phyloP scores from a whole-genome alignment of 139 green algal species.

The Astrephomene gubernaculifera region DNA sequence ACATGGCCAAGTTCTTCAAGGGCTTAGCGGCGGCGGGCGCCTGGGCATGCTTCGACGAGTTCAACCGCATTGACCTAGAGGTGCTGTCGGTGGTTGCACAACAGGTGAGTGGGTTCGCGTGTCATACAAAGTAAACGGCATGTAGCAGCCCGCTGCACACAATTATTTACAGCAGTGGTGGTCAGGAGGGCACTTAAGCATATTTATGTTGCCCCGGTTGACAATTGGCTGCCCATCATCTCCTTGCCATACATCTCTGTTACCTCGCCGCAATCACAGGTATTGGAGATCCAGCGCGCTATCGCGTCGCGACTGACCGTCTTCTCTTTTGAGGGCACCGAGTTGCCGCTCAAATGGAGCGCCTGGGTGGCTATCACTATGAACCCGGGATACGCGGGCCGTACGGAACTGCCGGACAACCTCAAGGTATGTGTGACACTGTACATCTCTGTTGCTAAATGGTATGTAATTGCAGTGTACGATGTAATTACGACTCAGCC shows the following conservation, averaged over 20 bases:
- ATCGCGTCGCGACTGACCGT: slow-evolving; percentile 68
- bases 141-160: too few species aligned
- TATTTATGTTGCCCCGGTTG: too few species aligned
- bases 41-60: slow-evolving; percentile 89
- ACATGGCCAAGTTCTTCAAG: slow-evolving; percentile 71
- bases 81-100: slow-evolving; percentile 63
- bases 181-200: too few species aligned
- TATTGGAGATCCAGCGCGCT: slow-evolving; percentile 75
- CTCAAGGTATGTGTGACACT: slow-evolving; percentile 73
- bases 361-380: slow-evolving; percentile 70
- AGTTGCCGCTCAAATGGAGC: slow-evolving; percentile 78
- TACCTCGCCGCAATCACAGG: slow-evolving; percentile 44
- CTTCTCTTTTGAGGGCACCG: slow-evolving; percentile 84
- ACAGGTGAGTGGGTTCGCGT: slow-evolving; percentile 71
- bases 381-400: slow-evolving; percentile 72
- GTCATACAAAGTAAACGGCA: too few species aligned
- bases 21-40: slow-evolving; percentile 76
- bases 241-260: neutral
- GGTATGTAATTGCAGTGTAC: neutral
- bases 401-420: slow-evolving; percentile 75
- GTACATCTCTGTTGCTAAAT: too few species aligned
- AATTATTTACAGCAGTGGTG: too few species aligned
- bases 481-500: too few species aligned
- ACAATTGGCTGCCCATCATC: neutral
- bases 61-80: slow-evolving; percentile 88